Percentiles rank a stretch among this genome's conserved stretches.
These are phyloP conservation scores for Lipomyces lipofer DNA, from an alignment of 805 yeast genomes.

Conservation along the genomic window DNA sequence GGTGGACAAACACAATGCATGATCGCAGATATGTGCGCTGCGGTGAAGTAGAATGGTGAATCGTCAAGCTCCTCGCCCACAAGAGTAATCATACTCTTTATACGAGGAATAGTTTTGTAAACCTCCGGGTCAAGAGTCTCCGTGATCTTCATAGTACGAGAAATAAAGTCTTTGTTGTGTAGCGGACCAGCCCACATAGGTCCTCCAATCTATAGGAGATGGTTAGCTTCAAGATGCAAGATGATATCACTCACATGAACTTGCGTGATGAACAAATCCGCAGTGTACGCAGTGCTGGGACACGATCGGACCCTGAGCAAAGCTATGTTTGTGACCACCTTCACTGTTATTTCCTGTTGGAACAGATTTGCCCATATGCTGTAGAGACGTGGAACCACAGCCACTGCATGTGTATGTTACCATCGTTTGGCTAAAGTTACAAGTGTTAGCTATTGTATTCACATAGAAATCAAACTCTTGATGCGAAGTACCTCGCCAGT, in stretches of 20 bases:
- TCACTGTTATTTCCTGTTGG: constrained; percentile 42
- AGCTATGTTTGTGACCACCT: constrained; percentile 53
- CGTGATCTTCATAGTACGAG: constrained; percentile 60
- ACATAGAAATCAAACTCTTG: neutral
- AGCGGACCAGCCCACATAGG: constrained; percentile 93
- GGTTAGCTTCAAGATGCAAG: neutral
- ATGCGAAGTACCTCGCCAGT: constrained; percentile 46
- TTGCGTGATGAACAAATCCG: constrained; percentile 57
- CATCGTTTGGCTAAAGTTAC: constrained; percentile 61
- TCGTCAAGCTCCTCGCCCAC: constrained; percentile 69
- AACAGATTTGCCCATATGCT: constrained; percentile 82
- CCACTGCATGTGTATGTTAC: constrained; percentile 81
- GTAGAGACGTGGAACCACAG: constrained; percentile 71
- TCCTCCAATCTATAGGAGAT: constrained; percentile 58
- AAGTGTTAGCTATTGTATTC: neutral
- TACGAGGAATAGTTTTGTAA: constrained; percentile 79
- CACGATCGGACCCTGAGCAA: constrained; percentile 64
- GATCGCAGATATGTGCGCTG: constrained; percentile 71
- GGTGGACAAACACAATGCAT: constrained; percentile 85
- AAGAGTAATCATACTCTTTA: constrained; percentile 87
- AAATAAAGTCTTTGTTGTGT: constrained; percentile 69
- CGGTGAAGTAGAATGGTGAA: constrained; percentile 78
- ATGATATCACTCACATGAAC: neutral
- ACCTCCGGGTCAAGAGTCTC: constrained; percentile 51
- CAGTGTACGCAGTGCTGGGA: constrained; percentile 69